phyloP scores from a whole-genome alignment of 768 basidiomycete species.

The Tricholoma matsutake region DNA sequence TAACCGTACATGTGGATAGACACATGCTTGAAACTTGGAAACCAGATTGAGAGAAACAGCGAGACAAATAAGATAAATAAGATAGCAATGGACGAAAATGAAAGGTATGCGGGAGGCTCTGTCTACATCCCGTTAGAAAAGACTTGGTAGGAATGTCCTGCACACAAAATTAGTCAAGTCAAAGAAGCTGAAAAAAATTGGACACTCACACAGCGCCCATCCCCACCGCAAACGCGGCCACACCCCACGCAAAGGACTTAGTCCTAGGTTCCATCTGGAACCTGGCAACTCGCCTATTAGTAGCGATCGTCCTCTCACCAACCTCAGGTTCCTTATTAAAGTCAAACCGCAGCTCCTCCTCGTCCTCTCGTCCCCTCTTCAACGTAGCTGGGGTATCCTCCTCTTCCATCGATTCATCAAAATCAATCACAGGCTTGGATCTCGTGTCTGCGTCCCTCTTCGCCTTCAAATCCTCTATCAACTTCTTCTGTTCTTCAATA shows the following conservation, averaged over 20 bases:
- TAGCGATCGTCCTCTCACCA: slow-evolving; percentile 46
- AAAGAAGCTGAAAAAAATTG: background rate
- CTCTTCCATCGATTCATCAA: slow-evolving; percentile 48
- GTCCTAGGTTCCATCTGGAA: slow-evolving; percentile 61
- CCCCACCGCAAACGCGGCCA: slow-evolving; percentile 80
- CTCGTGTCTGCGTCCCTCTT: slow-evolving; percentile 43
- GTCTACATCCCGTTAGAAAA: slow-evolving; percentile 41
- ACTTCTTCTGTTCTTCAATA: slow-evolving; percentile 71
- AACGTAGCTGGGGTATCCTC: slow-evolving; percentile 24
- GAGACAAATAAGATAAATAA: slow-evolving; percentile 1
- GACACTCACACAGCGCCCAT: slow-evolving; percentile 72
- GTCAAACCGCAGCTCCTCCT: slow-evolving; percentile 51
- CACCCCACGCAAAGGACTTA: slow-evolving; percentile 80
- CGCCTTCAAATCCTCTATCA: slow-evolving; percentile 71
- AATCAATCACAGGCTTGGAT: slow-evolving; percentile 36
- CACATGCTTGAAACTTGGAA: background rate
- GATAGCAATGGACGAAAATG: slow-evolving; percentile 8
- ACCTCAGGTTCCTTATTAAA: slow-evolving; percentile 72
- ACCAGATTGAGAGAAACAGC: background rate
- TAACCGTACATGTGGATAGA: slow-evolving; percentile 7
- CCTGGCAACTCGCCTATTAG: slow-evolving; percentile 61
- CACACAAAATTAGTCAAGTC: slow-evolving; percentile 5
- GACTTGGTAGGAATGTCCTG: slow-evolving; percentile 59
- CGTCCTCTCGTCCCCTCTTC: slow-evolving; percentile 59
- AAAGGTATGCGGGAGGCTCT: slow-evolving; percentile 11